Base-by-base conservation (phyloP, 2,329 filamentous ascomycete genomes). In the Conoideocrella luteorostrata region DNA sequence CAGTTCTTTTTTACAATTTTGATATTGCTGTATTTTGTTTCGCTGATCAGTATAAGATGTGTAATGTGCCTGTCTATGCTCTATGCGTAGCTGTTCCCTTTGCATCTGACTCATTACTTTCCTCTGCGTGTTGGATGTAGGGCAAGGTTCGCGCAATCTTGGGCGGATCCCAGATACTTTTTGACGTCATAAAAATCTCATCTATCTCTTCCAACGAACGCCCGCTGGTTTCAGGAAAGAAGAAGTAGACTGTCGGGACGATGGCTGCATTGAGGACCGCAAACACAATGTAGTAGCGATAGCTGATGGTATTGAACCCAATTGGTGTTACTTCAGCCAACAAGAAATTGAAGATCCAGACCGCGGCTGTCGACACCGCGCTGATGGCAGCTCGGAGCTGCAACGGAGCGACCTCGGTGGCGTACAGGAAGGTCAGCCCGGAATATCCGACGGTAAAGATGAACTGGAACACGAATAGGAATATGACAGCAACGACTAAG, bases 401-500 rank as follows among this genome's bases (percentile, higher is more conserved):
- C 17, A 72, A 61, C 1, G 70, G 68, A 48, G 76, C 75, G 35
- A 77, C 67, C 45, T 77, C 71, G 20, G 75, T 74, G 3, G 74
- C 68, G 50, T 73, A 75, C 53, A 77, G 55, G 75, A 78, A 83
- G 9, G 80, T 79, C 30, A 82, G 68, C 3, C 79, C 78, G 1
- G 82, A 59, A 70, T 78, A 82, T 6, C 77, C 79, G 0, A 80
- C 79, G 4, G 80, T 81, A 49, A 84, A 84, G 48, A 78, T 80
- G 2, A 78, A 77, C 56, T 84, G 84, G 62, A 82, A 86, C 3
- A 80, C 70, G 65, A 85, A 86, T 12, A 86, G 63, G 47, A 80
- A 81, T 49, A 57, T 37, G 51, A 3, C 51, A 45, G 5, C 56
- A 44, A 6, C 51, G 44, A 30, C 53, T 47, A 52, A 49, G 47